Conservation (phyloP, 345 rosid species). For the Durio zibethinus region DNA sequence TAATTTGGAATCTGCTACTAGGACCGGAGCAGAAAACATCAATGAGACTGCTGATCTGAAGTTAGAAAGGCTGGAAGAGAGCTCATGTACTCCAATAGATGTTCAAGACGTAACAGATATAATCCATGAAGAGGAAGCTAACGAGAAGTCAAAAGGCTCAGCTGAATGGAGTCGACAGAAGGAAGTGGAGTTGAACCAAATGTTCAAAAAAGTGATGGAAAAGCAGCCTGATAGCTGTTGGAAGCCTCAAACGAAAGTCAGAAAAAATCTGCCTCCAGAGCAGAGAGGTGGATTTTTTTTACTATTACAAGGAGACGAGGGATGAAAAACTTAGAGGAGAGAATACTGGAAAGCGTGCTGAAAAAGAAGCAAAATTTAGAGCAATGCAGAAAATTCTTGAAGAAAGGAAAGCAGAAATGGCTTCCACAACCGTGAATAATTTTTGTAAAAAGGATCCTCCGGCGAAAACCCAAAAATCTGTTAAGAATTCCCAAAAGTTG, state of each 20-base stretch:
- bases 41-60: conserved; percentile 27
- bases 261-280: conserved; percentile 31
- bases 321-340: conserved; percentile 58
- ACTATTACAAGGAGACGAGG: conserved; percentile 54
- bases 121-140: conserved; percentile 27
- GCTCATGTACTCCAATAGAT: conserved; percentile 18
- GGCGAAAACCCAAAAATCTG: conserved; percentile 31
- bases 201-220: conserved; percentile 49
- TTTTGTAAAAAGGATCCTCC: conserved; percentile 31
- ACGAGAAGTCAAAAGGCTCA: conserved; percentile 30
- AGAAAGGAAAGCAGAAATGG: conserved; percentile 50
- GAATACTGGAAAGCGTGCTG: conserved; percentile 44
- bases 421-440: conserved; percentile 32
- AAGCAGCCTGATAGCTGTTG: conserved; percentile 23
- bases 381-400: conserved; percentile 48
- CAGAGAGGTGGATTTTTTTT: conserved; percentile 55
- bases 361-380: conserved; percentile 47
- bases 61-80: conserved; percentile 26
- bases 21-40: conserved; percentile 16
- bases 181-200: conserved; percentile 52
- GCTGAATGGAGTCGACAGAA: conserved; percentile 52
- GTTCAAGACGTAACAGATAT: conserved; percentile 23
- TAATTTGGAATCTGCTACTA: conserved; percentile 28
- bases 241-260: conserved; percentile 24
- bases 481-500: conserved; percentile 33